A percentile compares a stretch with the other conserved stretches of the same genome.
These are phyloP conservation scores for Actinidia arguta DNA, from an alignment of 179 eudicot species.

Conservation along the genomic window DNA sequence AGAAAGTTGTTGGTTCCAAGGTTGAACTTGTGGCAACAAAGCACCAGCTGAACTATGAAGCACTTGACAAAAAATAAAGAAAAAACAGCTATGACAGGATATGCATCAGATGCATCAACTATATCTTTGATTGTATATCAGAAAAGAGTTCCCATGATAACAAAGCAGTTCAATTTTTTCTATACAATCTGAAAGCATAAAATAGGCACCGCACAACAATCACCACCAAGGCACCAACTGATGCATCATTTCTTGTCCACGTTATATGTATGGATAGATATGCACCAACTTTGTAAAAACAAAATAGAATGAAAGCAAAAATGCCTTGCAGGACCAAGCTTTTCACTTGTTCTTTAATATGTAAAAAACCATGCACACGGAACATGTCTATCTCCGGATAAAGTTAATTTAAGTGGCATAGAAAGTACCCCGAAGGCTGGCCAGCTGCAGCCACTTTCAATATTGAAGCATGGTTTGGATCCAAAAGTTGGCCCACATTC, in stretches of 20 bases:
- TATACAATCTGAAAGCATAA: neutral
- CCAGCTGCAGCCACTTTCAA: slow-evolving; percentile 76
- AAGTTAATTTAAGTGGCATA: neutral
- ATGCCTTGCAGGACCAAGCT: neutral
- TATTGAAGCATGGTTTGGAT: slow-evolving; percentile 76
- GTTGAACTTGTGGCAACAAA: slow-evolving; percentile 82
- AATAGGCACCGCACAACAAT: neutral
- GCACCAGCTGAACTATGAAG: slow-evolving; percentile 90
- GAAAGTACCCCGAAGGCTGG: slow-evolving; percentile 80
- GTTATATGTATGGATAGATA: neutral
- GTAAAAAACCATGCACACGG: neutral
- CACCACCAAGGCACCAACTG: neutral
- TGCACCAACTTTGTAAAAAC: neutral
- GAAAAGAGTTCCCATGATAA: neutral
- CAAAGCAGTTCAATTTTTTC: slow-evolving; percentile 1
- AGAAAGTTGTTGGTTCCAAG: slow-evolving; percentile 85
- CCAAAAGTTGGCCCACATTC: slow-evolving; percentile 78
- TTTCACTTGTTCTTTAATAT: neutral
- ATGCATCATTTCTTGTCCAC: neutral
- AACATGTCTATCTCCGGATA: neutral
- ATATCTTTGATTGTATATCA: slow-evolving; percentile 9
- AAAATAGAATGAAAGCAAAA: neutral
- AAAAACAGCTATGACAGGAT: neutral
- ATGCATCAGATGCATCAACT: slow-evolving; percentile 12
- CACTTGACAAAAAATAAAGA: slow-evolving; percentile 70